Evolutionary conservation across 2,329 filamentous ascomycete species (phyloP).

Genomic region (Hymenoscyphus salicellus): DNA sequence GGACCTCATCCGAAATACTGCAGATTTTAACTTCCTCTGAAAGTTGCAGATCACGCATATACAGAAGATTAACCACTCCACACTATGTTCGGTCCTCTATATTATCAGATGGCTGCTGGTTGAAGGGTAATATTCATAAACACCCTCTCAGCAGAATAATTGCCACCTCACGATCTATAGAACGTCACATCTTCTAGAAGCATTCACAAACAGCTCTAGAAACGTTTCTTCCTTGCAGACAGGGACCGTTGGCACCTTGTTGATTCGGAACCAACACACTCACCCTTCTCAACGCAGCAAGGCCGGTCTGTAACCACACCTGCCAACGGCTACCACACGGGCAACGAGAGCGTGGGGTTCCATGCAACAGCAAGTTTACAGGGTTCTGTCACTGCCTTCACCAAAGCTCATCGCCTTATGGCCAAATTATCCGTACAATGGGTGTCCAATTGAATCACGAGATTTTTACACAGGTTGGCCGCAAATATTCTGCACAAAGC

Average conservation of each 20-base stretch:
- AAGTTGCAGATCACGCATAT: neutral
- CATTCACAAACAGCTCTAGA: neutral
- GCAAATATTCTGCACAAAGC: neutral
- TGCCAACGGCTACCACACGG: neutral
- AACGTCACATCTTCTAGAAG: slow-evolving; percentile 7
- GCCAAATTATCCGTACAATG: neutral
- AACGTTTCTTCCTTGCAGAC: slow-evolving; percentile 1
- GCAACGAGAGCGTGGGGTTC: neutral
- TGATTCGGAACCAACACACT: neutral
- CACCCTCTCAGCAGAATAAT: neutral
- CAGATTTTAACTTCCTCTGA: neutral
- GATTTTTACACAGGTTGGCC: neutral
- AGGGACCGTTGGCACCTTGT: slow-evolving; percentile 2
- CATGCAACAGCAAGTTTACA: neutral
- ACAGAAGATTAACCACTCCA: neutral
- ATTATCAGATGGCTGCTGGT: neutral
- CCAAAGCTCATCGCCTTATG: neutral
- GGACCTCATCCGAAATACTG: slow-evolving; percentile 8
- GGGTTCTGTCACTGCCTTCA: neutral
- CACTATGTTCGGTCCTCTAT: neutral
- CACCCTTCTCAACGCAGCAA: neutral
- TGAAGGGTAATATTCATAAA: neutral
- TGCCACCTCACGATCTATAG: neutral
- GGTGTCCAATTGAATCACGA: neutral
- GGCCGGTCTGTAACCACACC: slow-evolving; percentile 10